Evolutionary conservation across 805 yeast genomes (phyloP).

Genomic region (Candida methanosorbosa): DNA sequence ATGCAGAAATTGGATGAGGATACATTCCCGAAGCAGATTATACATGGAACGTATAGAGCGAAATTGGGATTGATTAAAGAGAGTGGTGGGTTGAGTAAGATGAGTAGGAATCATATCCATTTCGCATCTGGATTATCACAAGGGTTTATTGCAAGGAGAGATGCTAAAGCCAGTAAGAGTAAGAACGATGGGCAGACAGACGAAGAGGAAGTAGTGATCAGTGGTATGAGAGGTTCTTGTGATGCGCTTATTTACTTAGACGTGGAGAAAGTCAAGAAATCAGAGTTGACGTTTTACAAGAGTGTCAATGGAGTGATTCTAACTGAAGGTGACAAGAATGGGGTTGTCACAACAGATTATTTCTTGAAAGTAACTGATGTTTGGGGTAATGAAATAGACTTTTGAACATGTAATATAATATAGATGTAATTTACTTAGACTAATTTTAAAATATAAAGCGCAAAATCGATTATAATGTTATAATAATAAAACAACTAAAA

Average conservation of each 20-base stretch:
- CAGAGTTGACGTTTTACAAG: conserved; percentile 41
- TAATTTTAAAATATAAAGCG: background rate
- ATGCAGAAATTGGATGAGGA: conserved; percentile 11
- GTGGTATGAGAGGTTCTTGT: conserved; percentile 65
- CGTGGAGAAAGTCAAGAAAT: conserved; percentile 33
- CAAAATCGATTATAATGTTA: too few species aligned
- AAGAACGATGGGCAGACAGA: conserved; percentile 8
- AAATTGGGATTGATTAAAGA: conserved; percentile 40
- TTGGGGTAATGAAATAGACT: conserved; percentile 7
- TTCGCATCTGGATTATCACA: conserved; percentile 54
- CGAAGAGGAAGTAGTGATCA: conserved; percentile 33
- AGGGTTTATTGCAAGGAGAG: conserved; percentile 4
- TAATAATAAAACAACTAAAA: too few species aligned
- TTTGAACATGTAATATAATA: background rate
- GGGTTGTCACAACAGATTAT: conserved; percentile 35
- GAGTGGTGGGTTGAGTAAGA: conserved; percentile 50
- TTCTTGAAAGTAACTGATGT: conserved; percentile 26
- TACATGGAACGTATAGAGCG: conserved; percentile 69
- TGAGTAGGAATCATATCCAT: conserved; percentile 83
- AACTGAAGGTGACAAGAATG: conserved; percentile 50
- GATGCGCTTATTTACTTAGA: conserved; percentile 59
- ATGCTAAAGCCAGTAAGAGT: background rate
- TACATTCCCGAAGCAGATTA: conserved; percentile 40
- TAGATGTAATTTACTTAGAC: background rate
- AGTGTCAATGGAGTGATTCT: conserved; percentile 73